Evolutionary conservation across 2,329 filamentous ascomycete species (phyloP), one percentile per base, ranked within the genome.

Genomic region (Trichoderma aggressivum): DNA sequence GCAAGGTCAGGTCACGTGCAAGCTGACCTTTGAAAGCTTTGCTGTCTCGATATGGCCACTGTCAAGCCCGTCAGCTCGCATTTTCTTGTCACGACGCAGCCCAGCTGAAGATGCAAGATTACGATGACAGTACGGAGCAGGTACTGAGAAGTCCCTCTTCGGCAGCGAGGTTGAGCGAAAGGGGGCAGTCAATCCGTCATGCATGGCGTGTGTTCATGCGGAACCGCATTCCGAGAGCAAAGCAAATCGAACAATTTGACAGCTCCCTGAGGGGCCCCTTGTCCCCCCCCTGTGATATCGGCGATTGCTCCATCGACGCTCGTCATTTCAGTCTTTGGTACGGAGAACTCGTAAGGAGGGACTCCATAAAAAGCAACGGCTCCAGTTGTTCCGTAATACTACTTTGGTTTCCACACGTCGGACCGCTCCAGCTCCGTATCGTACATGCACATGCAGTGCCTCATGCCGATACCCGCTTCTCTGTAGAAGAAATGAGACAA

Each of bases 401-500:
- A 18, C 34, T 32, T n/a, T 59, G 39, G 64, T 58, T 24, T 58
- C 43, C 16, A 30, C 18, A 53, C 39, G 21, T 68, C 65, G 65
- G 65, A 68, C 65, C 65, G 65, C 56, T 68, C 55, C 65, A 21
- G 56, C 47, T 34, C 50, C 43, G 28, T 32, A 43, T 16, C 32
- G 26, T 28, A 34, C 62, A 7, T 63, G 26, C 26, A 12, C 32
- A 43, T 43, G 18, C 28, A 56, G 36, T 36, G 47, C 63, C 63
- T 66, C 63, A 66, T 30, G 21, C 30, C 30, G 56, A 30, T 59
- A 32, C 34, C 65, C 65, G 56, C 47, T 32, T 60, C 43, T 70
- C 67, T 43, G 39, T 39, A 39, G 30, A 30, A 70, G 67, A 70
- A 63, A 70, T 63, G 67, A 70, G 67, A 63, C 66, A 34, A 34